phyloP scores from a whole-genome alignment of 2,329 filamentous ascomycete genomes.

The Aspergillus uvarum region DNA sequence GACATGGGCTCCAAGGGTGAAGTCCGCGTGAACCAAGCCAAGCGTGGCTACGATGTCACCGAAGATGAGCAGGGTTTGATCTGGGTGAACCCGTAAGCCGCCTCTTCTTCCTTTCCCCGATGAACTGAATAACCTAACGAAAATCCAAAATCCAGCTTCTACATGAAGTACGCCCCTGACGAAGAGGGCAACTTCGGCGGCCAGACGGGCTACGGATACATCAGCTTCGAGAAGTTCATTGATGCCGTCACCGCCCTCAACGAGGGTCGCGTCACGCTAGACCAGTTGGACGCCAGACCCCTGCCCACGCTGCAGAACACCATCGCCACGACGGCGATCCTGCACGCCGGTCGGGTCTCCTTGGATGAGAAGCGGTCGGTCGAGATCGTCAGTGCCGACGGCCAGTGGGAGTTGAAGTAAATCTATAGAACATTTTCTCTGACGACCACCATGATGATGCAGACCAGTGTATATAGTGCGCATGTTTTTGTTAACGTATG shows the following conservation, averaged over 20 bases:
- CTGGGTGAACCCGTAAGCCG: constrained; percentile 79
- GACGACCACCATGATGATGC: neutral
- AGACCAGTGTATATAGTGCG: neutral
- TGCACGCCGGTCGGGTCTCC: constrained; percentile 81
- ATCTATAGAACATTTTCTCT: neutral
- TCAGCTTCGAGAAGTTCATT: constrained; percentile 94
- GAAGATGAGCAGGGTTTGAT: constrained; percentile 70
- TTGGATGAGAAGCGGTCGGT: constrained; percentile 80
- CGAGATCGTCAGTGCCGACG: constrained; percentile 57
- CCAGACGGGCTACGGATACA: constrained; percentile 88
- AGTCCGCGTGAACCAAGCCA: constrained; percentile 87
- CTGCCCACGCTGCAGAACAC: constrained; percentile 86
- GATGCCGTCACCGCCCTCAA: constrained; percentile 80
- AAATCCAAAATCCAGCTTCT: constrained; percentile 56
- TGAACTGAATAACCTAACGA: neutral
- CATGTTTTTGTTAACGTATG: neutral
- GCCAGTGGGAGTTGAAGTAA: constrained; percentile 64
- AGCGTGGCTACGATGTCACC: constrained; percentile 92
- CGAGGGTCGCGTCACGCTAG: constrained; percentile 67
- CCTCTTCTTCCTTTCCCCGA: neutral
- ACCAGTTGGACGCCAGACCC: constrained; percentile 75
- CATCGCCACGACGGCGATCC: constrained; percentile 84
- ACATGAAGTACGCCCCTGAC: constrained; percentile 91
- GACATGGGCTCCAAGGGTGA: constrained; percentile 80
- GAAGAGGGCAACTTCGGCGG: constrained; percentile 93